Evolutionary conservation across 1,284 basidiomycete genomes (phyloP), one percentile per base, ranked within the genome.

Genomic region (Heterobasidion occidentale): DNA sequence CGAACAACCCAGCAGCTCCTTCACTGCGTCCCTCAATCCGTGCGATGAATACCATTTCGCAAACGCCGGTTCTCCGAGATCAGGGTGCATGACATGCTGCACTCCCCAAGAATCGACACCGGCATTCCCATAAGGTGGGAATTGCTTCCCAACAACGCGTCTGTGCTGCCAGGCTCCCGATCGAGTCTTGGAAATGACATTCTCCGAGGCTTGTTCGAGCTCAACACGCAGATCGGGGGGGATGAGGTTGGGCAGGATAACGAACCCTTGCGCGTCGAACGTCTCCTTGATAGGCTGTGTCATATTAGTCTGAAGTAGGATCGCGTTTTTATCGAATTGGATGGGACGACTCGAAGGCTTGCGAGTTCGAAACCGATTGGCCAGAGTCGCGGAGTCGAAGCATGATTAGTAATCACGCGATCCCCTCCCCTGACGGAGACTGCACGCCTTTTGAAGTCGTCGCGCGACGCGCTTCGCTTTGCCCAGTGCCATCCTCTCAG

Each of bases 31-130:
- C 3, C 83, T 68, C 36, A 92, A 68, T 14, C 67, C 71, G 11
- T 80, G 75, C 27, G 80, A 81, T 4, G 84, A 83, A 63, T 91
- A 91, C 84, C 86, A 90, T 57, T 72, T 69, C 20, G 77, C 77
- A 58, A 90, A 90, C 2, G 67, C 74, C 0, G 77, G 73, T 63
- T 88, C 81, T 0, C 69, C 72, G 0, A 91, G 75, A 46, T 78
- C 83, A 1, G 86, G 88, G 63, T 91, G 87, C 88, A 91, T 90
- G 50, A 88, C 67, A 64, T 90, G 87, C 63, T 90, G 88, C 8
- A 90, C 83, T 1, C 89, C 89, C 89, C 90, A 92, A 3, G 82
- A 82, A 67, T 92, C 88, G 1, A 78, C 76, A 52, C 78, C 70
- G 38, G 75, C 75, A 36, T 78, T 71, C 52, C 77, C 81, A 64